A percentile compares a stretch with the other conserved stretches of the same genome.
These are phyloP conservation scores for Fusarium sp. DNA, from an alignment of 2,329 filamentous ascomycete species.

Conservation along the genomic window DNA sequence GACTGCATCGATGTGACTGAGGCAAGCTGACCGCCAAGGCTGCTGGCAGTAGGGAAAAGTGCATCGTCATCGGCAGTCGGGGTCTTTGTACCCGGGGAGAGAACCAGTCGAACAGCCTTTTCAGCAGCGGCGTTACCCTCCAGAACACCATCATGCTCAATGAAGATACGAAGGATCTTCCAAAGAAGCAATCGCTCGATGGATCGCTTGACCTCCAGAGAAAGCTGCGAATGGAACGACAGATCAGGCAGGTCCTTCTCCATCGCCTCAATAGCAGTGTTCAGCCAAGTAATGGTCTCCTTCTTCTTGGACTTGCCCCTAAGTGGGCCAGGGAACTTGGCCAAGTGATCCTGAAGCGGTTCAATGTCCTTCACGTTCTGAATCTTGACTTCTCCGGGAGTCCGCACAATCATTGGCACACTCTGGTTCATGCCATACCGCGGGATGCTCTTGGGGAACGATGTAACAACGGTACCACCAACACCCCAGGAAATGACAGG, in stretches of 20 bases:
- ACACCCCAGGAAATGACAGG: conserved; percentile 91
- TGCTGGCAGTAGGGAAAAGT: conserved; percentile 39
- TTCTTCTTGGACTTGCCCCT: conserved; percentile 96
- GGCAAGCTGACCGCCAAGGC: conserved; percentile 42
- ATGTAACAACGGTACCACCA: conserved; percentile 83
- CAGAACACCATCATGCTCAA: conserved; percentile 87
- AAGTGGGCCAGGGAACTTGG: conserved; percentile 90
- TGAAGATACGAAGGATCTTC: conserved; percentile 84
- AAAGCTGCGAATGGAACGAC: conserved; percentile 62
- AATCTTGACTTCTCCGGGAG: conserved; percentile 85
- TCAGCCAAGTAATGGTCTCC: conserved; percentile 86
- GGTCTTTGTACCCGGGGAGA: conserved; percentile 68
- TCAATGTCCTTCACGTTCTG: conserved; percentile 79
- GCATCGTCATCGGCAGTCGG: conserved; percentile 43
- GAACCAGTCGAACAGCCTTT: conserved; percentile 78
- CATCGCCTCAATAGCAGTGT: conserved; percentile 78
- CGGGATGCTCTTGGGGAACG: conserved; percentile 89
- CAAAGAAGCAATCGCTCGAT: conserved; percentile 87
- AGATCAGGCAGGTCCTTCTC: conserved; percentile 69
- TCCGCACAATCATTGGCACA: conserved; percentile 82
- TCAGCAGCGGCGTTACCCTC: conserved; percentile 80
- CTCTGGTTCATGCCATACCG: conserved; percentile 82
- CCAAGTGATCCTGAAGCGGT: conserved; percentile 77
- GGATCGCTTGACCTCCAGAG: conserved; percentile 75
- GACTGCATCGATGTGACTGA: conserved; percentile 58